These are phyloP conservation scores for Albugo laibachii DNA, from an alignment of 352 stramenopile genomes.

Conservation along the genomic window DNA sequence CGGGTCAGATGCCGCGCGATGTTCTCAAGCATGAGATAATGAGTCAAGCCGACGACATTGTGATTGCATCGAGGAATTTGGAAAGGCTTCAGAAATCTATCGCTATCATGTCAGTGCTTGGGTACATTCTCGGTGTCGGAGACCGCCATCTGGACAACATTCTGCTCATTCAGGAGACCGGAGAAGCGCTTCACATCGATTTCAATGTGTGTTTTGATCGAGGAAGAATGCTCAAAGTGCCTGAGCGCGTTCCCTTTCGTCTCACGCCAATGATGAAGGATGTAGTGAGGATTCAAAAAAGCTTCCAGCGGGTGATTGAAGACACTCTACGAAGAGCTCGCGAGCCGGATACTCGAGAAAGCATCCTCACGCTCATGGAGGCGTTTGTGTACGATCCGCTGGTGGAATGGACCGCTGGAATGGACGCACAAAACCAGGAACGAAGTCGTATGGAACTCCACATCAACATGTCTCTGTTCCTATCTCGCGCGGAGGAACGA, in stretches of 20 bases:
- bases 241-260: constrained; percentile 82
- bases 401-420: constrained; percentile 36
- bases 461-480: constrained; percentile 71
- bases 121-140: constrained; percentile 77
- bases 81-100: constrained; percentile 42
- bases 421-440: constrained; percentile 10
- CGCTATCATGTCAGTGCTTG: constrained; percentile 76
- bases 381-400: constrained; percentile 77
- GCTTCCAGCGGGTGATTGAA: constrained; percentile 51
- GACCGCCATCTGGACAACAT: constrained; percentile 87
- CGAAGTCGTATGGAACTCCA: constrained; percentile 54
- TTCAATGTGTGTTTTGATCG: constrained; percentile 88
- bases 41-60: constrained; percentile 25
- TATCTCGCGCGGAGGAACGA: constrained; percentile 58
- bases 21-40: constrained; percentile 46
- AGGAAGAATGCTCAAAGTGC: constrained; percentile 66
- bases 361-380: constrained; percentile 51
- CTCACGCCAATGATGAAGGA: constrained; percentile 69
- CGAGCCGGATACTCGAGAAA: constrained; percentile 34
- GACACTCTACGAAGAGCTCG: constrained; percentile 49
- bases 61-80: constrained; percentile 36
- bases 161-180: constrained; percentile 50
- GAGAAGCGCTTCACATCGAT: constrained; percentile 83
- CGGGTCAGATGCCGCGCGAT: constrained; percentile 33
- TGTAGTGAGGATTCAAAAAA: constrained; percentile 45